These are phyloP conservation scores for Astrocystis sublimbata DNA, from an alignment of 495 filamentous ascomycete species.

Conservation along the genomic window DNA sequence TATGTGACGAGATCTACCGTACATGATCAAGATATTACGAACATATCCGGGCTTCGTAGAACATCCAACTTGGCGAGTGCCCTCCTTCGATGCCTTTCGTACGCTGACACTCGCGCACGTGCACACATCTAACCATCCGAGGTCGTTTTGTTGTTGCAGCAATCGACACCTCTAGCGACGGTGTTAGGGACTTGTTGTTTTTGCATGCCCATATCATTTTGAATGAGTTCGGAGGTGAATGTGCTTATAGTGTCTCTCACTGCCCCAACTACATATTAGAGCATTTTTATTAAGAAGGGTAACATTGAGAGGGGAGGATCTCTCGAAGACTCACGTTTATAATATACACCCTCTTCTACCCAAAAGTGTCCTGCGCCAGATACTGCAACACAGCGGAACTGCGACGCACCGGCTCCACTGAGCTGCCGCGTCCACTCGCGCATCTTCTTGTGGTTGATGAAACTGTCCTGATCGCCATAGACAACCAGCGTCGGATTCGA, in stretches of 20 bases:
- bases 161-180: no score
- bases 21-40: no score
- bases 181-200: no score
- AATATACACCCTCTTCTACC: constrained; percentile 63
- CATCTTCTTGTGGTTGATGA: constrained; percentile 69
- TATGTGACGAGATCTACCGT: no score
- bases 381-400: constrained; percentile 60
- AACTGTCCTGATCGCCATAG: constrained; percentile 77
- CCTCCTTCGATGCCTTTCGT: background rate
- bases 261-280: background rate
- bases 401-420: constrained; percentile 33
- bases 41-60: background rate
- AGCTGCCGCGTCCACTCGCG: constrained; percentile 69
- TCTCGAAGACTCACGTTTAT: constrained; percentile 50
- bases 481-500: constrained; percentile 65
- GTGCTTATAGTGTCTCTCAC: constrained; percentile 15
- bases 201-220: background rate
- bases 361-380: constrained; percentile 81
- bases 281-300: background rate
- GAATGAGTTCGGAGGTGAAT: constrained; percentile 6
- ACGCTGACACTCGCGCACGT: background rate
- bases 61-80: background rate
- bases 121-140: background rate
- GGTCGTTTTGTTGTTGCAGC: no score
- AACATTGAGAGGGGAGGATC: constrained; percentile 22